These are phyloP conservation scores for Lodderomyces orthopsilosis DNA, from an alignment of 1,139 yeast species.

Conservation along the genomic window DNA sequence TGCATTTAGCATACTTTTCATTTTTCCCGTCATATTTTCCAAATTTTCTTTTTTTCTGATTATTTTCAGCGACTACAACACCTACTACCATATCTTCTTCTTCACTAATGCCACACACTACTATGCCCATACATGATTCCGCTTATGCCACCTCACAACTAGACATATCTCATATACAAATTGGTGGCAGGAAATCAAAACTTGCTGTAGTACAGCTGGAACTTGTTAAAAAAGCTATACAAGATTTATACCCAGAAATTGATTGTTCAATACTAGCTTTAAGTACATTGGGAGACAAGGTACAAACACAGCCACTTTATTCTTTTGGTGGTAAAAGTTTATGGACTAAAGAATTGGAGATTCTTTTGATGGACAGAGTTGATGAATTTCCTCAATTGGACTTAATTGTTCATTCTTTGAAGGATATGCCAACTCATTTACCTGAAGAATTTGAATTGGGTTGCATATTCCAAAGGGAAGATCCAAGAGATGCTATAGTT, in stretches of 20 bases:
- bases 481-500: constrained; percentile 92
- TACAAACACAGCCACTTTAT: constrained; percentile 80
- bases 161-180: constrained; percentile 34
- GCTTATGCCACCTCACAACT: constrained; percentile 1
- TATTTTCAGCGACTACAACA: no score
- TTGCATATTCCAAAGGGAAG: constrained; percentile 78
- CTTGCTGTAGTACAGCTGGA: constrained; percentile 87
- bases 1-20: no score
- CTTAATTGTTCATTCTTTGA: constrained; percentile 87
- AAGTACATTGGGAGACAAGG: constrained; percentile 86
- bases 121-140: constrained; percentile 11
- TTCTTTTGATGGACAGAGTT: constrained; percentile 58
- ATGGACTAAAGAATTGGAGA: constrained; percentile 95
- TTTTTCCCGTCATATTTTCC: no score
- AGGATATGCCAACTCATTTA: constrained; percentile 90
- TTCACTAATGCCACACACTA: constrained; percentile 16
- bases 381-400: constrained; percentile 73
- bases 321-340: constrained; percentile 94
- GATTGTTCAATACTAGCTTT: constrained; percentile 71
- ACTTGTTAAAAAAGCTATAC: constrained; percentile 62
- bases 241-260: constrained; percentile 56
- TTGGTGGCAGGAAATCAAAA: constrained; percentile 88
- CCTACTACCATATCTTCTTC: neutral
- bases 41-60: neutral
- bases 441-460: constrained; percentile 92